Conservation (phyloP, 2,329 filamentous ascomycete species). For the Trichoderma asperellum region DNA sequence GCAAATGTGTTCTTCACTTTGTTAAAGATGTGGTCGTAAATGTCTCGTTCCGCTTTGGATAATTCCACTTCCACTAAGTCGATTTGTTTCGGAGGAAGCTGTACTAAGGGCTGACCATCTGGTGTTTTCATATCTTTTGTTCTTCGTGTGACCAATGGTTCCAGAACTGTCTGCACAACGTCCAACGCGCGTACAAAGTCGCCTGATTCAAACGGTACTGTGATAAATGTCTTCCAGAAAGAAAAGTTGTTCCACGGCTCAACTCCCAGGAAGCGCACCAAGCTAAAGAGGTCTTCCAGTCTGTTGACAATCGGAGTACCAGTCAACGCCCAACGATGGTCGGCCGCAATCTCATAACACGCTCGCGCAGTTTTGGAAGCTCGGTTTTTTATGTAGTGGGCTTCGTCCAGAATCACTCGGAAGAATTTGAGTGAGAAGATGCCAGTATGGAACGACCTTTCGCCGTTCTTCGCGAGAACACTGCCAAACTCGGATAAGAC, state of each 20-base stretch:
- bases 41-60: constrained; percentile 80
- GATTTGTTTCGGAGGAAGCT: constrained; percentile 77
- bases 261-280: constrained; percentile 89
- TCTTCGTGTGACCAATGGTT: constrained; percentile 90
- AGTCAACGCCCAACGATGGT: constrained; percentile 90
- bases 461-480: constrained; percentile 67
- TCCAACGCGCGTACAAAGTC: constrained; percentile 92
- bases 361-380: constrained; percentile 93
- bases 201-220: constrained; percentile 92
- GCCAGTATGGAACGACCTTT: constrained; percentile 68
- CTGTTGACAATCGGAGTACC: constrained; percentile 97
- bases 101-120: constrained; percentile 73
- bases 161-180: constrained; percentile 94
- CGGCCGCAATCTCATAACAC: constrained; percentile 85
- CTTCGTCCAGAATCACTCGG: constrained; percentile 92
- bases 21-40: constrained; percentile 89
- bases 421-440: constrained; percentile 95
- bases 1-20: constrained; percentile 83
- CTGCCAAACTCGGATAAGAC: constrained; percentile 85
- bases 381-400: constrained; percentile 87
- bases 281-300: constrained; percentile 89
- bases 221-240: constrained; percentile 99
- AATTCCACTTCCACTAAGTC: constrained; percentile 88
- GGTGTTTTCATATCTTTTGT: constrained; percentile 99
- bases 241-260: constrained; percentile 99